Evolutionary conservation across 805 yeast genomes (phyloP), one percentile per base, ranked within the genome.

Genomic region (Yamadazyma takamatsuzukensis): DNA sequence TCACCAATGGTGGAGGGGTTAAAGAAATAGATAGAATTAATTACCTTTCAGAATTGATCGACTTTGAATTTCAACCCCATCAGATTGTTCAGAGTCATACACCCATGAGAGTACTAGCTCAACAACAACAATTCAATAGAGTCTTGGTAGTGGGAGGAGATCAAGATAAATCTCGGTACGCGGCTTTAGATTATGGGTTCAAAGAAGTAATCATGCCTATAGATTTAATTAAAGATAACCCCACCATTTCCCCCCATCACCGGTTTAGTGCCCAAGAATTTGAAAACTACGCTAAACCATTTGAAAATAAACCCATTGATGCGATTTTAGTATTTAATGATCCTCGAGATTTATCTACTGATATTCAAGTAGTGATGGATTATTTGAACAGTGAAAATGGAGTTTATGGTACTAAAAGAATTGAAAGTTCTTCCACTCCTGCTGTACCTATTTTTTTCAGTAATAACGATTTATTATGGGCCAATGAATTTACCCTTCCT

Each of bases 1-100:
- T 89, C 52, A 88, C 96, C 6, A 88, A 89, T 54, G 96, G 97
- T 13, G 96, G 96, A 5, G 96, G 97, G 2, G 70, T 70, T 19
- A 58, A 73, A 9, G 97, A 88, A 49, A 39, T 48, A 4, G 70
- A 66, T n/a, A 64, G 95, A 27, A 76, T 78, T 2, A 30, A 40
- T 4, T 35, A 32, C 18, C 30, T 49, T 2, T 29, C 40, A 5
- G 17, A 37, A 4, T 34, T 48, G 21, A 28, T 41, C 10, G 61
- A 64, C 2, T 71, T 68, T 21, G 68, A 61, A 6, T 51, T 58
- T 1, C 59, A 72, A 18, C 70, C 77, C 2, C 56, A 66, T 27
- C 96, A 88, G 48, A 64, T 89, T 27, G 78, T 89, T 12, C 94
- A 84, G 56, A 78, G 90, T 24, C 97, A 89, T 33, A 87, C 97